Evolutionary conservation across 805 yeast genomes (phyloP), one percentile per base, ranked within the genome.

Genomic region (Kodamaea fukazawae): DNA sequence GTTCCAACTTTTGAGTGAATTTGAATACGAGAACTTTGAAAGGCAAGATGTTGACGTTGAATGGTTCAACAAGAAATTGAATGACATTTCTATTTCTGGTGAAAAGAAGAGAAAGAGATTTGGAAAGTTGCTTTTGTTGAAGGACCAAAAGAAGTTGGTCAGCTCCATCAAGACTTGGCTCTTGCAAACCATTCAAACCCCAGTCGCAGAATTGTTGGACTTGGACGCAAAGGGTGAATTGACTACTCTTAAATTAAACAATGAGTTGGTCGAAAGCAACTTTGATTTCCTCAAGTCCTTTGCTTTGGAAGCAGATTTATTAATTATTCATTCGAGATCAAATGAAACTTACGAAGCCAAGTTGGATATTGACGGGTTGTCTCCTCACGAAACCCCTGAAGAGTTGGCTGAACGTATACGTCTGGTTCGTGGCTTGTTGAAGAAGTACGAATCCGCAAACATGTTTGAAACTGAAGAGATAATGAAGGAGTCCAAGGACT

Each of bases 51-150:
- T 87, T 40, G 96, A 90, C 60, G 79, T 86, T 25, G 93, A 85
- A 46, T 90, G 96, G 96, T 87, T 88, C 63, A 88, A 88, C 62
- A 76, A 83, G 53, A 86, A 86, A 54, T 73, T 91, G 45, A 95
- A 86, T 49, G 83, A 83, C 53, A 79, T 86, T 41, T 83, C 91
- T 4, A 65, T 81, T 33, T 71, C 79, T 37, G 93, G 91, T 53
- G 86, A 79, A 50, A 78, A 70, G 61, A 82, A 75, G 59, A 76
- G 88, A 61, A 75, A 73, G 42, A 75, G 78, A 51, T 68, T 71
- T 34, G 90, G 91, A 3, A 83, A 80, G 49, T 64, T 83, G 34
- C 65, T 84, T 13, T 58, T 86, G 30, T 56, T 83, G 38, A 83
- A 81, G 48, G 85, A 81, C 46, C 95, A 91, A 61, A 83, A 80